Conservation (phyloP, 1,139 yeast species). For the Saccharomyces hybrid region DNA sequence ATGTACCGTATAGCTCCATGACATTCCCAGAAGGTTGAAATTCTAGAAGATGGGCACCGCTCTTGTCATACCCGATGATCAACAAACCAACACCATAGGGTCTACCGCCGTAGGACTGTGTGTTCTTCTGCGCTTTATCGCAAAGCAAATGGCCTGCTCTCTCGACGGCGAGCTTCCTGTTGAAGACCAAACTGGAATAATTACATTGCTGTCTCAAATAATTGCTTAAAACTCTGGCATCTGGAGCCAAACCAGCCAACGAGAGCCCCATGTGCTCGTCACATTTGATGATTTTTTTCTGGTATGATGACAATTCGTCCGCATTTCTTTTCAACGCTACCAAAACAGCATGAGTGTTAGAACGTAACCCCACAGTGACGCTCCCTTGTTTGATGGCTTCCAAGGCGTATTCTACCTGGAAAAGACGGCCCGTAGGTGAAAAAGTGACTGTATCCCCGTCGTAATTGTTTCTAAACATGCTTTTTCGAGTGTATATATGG, state of each 20-base stretch:
- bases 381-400: constrained; percentile 98
- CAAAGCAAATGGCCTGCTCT: constrained; percentile 84
- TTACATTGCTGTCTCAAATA: constrained; percentile 87
- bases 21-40: constrained; percentile 95
- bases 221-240: constrained; percentile 87
- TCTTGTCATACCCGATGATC: constrained; percentile 86
- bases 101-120: constrained; percentile 92
- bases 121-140: constrained; percentile 93
- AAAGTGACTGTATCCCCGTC: constrained; percentile 97
- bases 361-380: constrained; percentile 90
- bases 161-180: constrained; percentile 79
- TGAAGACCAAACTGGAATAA: constrained; percentile 77
- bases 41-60: constrained; percentile 91
- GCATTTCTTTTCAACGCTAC: constrained; percentile 95
- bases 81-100: constrained; percentile 96
- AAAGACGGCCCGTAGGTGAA: constrained; percentile 94
- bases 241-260: constrained; percentile 96
- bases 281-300: constrained; percentile 82
- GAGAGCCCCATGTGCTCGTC: constrained; percentile 94
- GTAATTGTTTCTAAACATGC: constrained; percentile 88
- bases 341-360: constrained; percentile 78
- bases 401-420: constrained; percentile 91
- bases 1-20: constrained; percentile 84
- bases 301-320: constrained; percentile 94
- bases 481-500: background rate